A percentile compares a stretch with the other conserved stretches of the same genome.
Evolutionary conservation across 495 filamentous ascomycete species (phyloP).

Genomic region (Cryomyces minteri): DNA sequence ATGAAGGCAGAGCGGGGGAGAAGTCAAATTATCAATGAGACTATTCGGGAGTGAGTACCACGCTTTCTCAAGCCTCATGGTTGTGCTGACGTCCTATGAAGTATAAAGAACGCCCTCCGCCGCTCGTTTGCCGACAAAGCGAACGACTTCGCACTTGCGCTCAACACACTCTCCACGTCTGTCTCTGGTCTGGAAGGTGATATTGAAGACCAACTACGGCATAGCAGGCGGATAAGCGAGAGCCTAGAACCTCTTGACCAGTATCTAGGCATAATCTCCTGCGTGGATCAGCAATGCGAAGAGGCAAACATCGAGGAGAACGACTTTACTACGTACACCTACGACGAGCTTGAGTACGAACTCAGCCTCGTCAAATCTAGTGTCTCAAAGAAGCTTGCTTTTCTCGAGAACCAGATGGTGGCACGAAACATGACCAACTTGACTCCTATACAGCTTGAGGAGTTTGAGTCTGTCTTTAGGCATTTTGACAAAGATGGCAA

Average conservation of each 20-base stretch:
- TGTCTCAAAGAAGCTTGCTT: constrained; percentile 86
- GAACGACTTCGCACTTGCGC: constrained; percentile 86
- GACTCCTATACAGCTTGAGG: constrained; percentile 92
- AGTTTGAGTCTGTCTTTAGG: constrained; percentile 93
- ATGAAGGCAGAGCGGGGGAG: constrained; percentile 64
- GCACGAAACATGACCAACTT: constrained; percentile 97
- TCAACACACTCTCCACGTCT: constrained; percentile 82
- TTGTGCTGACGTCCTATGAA: no score
- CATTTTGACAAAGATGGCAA: constrained; percentile 91
- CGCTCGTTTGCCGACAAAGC: constrained; percentile 88
- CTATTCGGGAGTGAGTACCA: constrained; percentile 49
- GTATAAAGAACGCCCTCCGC: constrained; percentile 84
- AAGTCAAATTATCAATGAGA: constrained; percentile 91
- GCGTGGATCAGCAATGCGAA: constrained; percentile 68
- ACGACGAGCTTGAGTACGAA: constrained; percentile 91
- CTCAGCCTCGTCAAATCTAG: constrained; percentile 74
- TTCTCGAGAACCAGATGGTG: constrained; percentile 93
- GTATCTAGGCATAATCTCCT: constrained; percentile 67
- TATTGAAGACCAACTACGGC: constrained; percentile 77
- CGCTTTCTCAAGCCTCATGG: no score
- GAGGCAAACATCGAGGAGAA: constrained; percentile 99
- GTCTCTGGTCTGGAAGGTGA: constrained; percentile 92
- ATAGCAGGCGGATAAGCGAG: constrained; percentile 60
- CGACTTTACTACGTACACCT: constrained; percentile 94
- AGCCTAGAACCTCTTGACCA: constrained; percentile 75